Evolutionary conservation across 805 yeast species (phyloP), one percentile per base, ranked within the genome.

Genomic region (Grigorovia transvaalensis): DNA sequence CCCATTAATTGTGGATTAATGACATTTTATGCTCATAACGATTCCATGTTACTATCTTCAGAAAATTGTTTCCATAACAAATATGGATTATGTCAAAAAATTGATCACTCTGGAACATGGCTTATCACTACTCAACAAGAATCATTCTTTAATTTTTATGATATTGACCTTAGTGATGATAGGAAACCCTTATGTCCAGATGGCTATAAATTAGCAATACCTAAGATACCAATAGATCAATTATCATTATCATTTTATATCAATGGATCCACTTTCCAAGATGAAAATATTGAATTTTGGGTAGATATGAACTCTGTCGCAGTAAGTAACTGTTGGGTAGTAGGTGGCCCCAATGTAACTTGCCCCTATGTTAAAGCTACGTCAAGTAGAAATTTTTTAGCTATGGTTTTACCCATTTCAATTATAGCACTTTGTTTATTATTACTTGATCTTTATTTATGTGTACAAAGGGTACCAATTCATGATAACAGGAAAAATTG

Each of bases 261-360:
- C 15, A 23, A 46, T 13, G 47, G 53, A 8, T 11, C 45, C 6
- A 51, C 51, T 9, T 20, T 29, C 3, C 1, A 27, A 8, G 47
- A 51, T 12, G 46, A 44, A 11, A 54, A 47, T 45, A 29, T 45
- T 2, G 53, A 55, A 13, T 46, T 64, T 13, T 90, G 97, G 97
- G 78, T 88, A 3, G 88, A 88, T 67, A 58, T 88, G 56, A 90
- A 91, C 63, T 87, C 90, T 17, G 74, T 91, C 20, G 77, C 87
- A 0, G 80, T 82, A 19, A 68, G 75, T 2, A 77, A 80, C 51
- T 90, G 98, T 62, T 91, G 93, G 90, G 89, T 89, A 4, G 66
- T 78, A 12, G 96, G 96, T 1, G 96, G 96, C 0, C 79, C 88
- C 0, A 74, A 78, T 54, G 83, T 91, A 0, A 62, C 70, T 35